Percentiles rank a stretch among this genome's conserved stretches.
Conservation (phyloP, 169 alveolate genomes). For the Eimeria falciformis region DNA sequence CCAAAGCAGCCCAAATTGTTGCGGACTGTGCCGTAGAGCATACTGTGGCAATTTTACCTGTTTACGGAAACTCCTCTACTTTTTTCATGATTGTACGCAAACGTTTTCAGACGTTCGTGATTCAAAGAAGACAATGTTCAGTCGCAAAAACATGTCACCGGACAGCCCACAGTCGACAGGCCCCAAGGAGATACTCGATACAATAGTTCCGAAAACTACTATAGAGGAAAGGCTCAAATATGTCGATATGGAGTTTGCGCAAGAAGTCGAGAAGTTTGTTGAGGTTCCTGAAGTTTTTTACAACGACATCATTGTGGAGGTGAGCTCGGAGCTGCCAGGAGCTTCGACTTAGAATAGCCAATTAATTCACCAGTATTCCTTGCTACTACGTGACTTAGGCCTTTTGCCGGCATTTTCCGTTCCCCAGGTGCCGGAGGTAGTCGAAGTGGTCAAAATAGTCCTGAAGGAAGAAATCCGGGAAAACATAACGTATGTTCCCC, state of each 20-base stretch:
- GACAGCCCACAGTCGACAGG: neutral
- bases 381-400: no score
- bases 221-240: conserved; percentile 19
- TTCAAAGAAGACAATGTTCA: neutral
- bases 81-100: neutral
- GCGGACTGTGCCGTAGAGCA: no score
- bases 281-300: conserved; percentile 63
- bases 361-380: neutral
- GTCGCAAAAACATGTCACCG: no score
- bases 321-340: no score
- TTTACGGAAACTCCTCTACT: no score
- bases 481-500: conserved; percentile 48
- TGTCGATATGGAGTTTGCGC: conserved; percentile 37
- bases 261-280: conserved; percentile 51
- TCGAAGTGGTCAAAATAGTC: conserved; percentile 39
- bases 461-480: conserved; percentile 62
- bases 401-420: no score
- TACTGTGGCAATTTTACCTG: no score
- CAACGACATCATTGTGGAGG: conserved; percentile 62
- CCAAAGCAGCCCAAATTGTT: no score
- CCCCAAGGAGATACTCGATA: conserved; percentile 13
- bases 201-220: conserved; percentile 5
- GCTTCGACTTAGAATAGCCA: no score
- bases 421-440: conserved; percentile 63
- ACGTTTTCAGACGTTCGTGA: neutral